Evolutionary conservation across 352 stramenopile species (phyloP), one percentile per base, ranked within the genome.

Genomic region (Blastocystis sp.): DNA sequence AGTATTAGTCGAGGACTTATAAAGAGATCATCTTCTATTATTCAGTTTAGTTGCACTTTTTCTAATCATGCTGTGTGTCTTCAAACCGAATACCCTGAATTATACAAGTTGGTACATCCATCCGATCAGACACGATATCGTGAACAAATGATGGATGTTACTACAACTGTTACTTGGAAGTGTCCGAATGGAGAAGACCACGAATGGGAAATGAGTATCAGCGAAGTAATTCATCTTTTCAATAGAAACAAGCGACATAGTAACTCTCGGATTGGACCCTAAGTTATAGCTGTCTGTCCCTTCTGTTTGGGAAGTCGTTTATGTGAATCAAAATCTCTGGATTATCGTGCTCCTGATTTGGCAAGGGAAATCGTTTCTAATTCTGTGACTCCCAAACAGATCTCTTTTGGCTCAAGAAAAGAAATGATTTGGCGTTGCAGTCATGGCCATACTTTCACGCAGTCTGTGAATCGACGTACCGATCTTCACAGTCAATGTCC

Each of bases 201-300:
- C 43, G 69, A 80, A 37, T 80, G 69, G 69, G 65, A 21, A 35
- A 80, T 80, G 69, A 57, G 14, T 9, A 37, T 80, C 37, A 32
- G 12, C 7, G 69, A 80, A 16, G 49, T 59, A 46, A 37, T 80
- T 5, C 1, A 52, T 12, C 11, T 39, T 12, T 80, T 49, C 43
- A 14, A 59, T 7, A 21, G 46, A 19, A 43, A 63, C 49, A 21
- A 24, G 11, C 19, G 14, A 6, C 46, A 61, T 32, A 9, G 69
- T 80, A 35, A 14, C 16, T 2, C 6, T n/a, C 29, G 12, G 9
- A 7, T 19, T 0, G 21, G 2, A 42, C 12, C 14, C 27, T 61
- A 11, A 59, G 24, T 32, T 7, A 29, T 59, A 80, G 69, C 16
- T 42, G 19, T 80, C 46, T 80, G 69, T n/a, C 69, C 69, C 0